Conservation (phyloP, 345 rosid genomes). For the Bruguiera parviflora region DNA sequence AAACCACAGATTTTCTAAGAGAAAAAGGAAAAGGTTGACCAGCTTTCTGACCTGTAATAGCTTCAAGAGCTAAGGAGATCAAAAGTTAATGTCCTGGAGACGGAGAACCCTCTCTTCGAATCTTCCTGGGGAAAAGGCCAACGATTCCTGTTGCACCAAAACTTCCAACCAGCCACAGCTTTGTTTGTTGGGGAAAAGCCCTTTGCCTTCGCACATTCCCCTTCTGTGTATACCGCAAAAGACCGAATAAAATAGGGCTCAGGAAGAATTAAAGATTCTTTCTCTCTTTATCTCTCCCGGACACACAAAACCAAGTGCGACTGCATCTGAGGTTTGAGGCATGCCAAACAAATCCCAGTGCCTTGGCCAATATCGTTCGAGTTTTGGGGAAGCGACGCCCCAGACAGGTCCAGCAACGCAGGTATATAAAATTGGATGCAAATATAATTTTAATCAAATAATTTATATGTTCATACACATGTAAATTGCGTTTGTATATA, state of each 20-base stretch:
- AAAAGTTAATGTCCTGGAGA: constrained; percentile 4
- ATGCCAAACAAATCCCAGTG: constrained; percentile 67
- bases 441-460: not conserved
- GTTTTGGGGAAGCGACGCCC: constrained; percentile 58
- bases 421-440: constrained; percentile 17
- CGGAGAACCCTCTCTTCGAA: not conserved
- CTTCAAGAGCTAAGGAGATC: constrained; percentile 14
- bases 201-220: constrained; percentile 46
- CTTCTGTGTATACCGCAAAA: constrained; percentile 45
- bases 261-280: constrained; percentile 24
- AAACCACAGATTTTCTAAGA: constrained; percentile 18
- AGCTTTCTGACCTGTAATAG: constrained; percentile 36
- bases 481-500: not conserved
- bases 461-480: not conserved
- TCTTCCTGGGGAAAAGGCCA: constrained; percentile 3
- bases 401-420: constrained; percentile 61
- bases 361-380: constrained; percentile 52
- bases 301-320: constrained; percentile 45
- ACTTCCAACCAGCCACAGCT: constrained; percentile 3
- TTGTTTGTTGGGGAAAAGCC: constrained; percentile 23
- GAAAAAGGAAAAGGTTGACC: constrained; percentile 5
- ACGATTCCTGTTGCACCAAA: constrained; percentile 11
- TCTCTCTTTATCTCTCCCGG: constrained; percentile 1
- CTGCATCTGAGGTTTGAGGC: constrained; percentile 50
- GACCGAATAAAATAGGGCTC: constrained; percentile 21